Base-by-base conservation (phyloP, 495 filamentous ascomycete species). In the Baudoinia panamericana region DNA sequence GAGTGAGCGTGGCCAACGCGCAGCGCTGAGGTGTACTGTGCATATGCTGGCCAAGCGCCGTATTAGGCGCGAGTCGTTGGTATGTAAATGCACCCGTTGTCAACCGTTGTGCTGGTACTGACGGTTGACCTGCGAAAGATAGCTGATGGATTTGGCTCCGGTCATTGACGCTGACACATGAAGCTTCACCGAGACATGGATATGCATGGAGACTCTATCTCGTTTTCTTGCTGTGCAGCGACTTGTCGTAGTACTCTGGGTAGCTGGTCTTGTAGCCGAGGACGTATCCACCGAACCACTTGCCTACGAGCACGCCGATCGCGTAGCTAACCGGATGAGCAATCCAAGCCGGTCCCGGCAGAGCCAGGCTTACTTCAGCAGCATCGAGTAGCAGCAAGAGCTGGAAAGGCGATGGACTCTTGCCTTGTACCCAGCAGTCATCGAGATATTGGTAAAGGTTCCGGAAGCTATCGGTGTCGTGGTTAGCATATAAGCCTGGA, bases 391-490 rank as follows among this genome's bases (percentile, higher is more conserved):
- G 17, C 17, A 46, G 25, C 16, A 46, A 24, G 9, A 46, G 36
- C 30, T 46, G 43, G 17, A 36, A 36, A 9, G 39, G 28, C 20
- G 33, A 37, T 1, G 43, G 43, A 8, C 2, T n/a, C 11, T 31
- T 25, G 29, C 26, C 26, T 22, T 46, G 43, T 4, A 39, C 10
- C 17, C 26, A 39, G 29, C 43, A 46, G 29, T 46, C 43, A 17
- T 46, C 43, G 5, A 46, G 36, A 18, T 46, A 45, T 9, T 28
- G 28, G 36, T 46, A 46, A 36, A 46, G 31, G 29, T 46, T 46
- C 11, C 43, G 34, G 29, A 46, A 46, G 28, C 41, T 43, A 10
- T 36, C n/a, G n/a, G n/a, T 25, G 8, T 30, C 10, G 5, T 5
- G 32, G 16, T 41, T 19, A 32, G 26, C 27, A 33, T 33, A 7